phyloP scores from a whole-genome alignment of 2,329 filamentous ascomycete genomes.

The Ascochyta clinopodiicola region DNA sequence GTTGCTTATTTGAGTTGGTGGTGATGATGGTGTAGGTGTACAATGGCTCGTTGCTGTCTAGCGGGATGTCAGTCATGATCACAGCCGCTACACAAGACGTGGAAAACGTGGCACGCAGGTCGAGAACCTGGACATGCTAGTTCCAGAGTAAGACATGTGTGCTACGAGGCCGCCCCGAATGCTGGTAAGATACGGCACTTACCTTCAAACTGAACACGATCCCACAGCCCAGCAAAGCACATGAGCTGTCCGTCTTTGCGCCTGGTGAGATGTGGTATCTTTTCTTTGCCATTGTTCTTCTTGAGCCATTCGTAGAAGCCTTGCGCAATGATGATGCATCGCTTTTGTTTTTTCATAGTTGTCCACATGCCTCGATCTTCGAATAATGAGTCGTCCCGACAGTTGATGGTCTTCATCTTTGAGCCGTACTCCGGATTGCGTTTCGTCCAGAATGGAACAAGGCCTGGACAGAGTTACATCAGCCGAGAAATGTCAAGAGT shows the following conservation, averaged over 20 bases:
- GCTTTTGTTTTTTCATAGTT: slow-evolving; percentile 85
- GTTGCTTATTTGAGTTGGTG: slow-evolving; percentile 80
- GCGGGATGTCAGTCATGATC: slow-evolving; percentile 31
- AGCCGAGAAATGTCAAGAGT: slow-evolving; percentile 12
- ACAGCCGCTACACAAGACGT: slow-evolving; percentile 21
- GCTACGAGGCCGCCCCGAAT: slow-evolving; percentile 1
- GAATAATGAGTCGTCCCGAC: slow-evolving; percentile 83
- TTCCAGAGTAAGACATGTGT: slow-evolving; percentile 12
- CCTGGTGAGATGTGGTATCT: slow-evolving; percentile 83
- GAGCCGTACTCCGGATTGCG: slow-evolving; percentile 77
- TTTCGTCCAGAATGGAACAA: slow-evolving; percentile 94
- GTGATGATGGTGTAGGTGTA: slow-evolving; percentile 97
- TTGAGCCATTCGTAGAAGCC: slow-evolving; percentile 98
- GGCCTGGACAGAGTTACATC: slow-evolving; percentile 51
- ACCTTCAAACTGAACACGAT: slow-evolving; percentile 83
- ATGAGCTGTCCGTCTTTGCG: slow-evolving; percentile 82
- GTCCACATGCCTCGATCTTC: slow-evolving; percentile 86
- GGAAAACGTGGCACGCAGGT: slow-evolving; percentile 25
- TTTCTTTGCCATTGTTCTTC: slow-evolving; percentile 76
- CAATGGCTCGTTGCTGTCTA: slow-evolving; percentile 69
- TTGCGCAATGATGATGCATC: slow-evolving; percentile 86
- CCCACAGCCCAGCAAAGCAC: slow-evolving; percentile 92
- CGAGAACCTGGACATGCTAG: slow-evolving; percentile 25
- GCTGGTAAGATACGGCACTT: slow-evolving; percentile 24
- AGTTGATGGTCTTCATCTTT: slow-evolving; percentile 91